Percentiles rank a stretch among this genome's conserved stretches.
These are phyloP conservation scores for Acer saccharum DNA, from an alignment of 345 rosid species.

Conservation along the genomic window DNA sequence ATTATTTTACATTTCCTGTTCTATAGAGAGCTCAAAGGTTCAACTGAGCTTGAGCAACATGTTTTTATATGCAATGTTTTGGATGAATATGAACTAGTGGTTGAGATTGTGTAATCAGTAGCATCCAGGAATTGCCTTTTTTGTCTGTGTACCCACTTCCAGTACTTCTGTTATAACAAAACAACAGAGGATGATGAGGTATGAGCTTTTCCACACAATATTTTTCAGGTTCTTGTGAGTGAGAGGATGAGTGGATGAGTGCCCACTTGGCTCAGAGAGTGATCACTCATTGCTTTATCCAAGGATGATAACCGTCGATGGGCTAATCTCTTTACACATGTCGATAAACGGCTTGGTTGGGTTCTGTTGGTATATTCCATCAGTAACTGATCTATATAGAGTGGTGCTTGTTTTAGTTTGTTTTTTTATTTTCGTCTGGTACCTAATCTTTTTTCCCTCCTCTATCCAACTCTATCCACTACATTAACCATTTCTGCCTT, in stretches of 20 bases:
- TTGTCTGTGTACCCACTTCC: not conserved
- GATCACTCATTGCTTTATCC: constrained; percentile 73
- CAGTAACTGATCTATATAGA: too few relatives aligned
- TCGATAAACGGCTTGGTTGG: too few relatives aligned
- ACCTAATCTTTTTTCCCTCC: too few relatives aligned
- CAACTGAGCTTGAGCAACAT: not conserved
- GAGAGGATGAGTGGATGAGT: constrained; percentile 20
- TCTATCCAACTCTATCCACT: too few relatives aligned
- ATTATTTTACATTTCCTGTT: not conserved
- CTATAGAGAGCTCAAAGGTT: too few relatives aligned
- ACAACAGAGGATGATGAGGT: constrained; percentile 14
- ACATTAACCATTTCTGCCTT: constrained; percentile 22
- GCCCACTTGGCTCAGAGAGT: constrained; percentile 12
- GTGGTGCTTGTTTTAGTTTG: too few relatives aligned
- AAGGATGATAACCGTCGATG: constrained; percentile 41
- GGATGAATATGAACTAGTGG: constrained; percentile 3
- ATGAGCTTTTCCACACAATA: constrained; percentile 30
- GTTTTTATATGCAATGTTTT: not conserved
- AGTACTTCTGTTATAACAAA: not conserved
- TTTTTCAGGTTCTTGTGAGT: not conserved
- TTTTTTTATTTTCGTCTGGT: too few relatives aligned
- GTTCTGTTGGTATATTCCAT: too few relatives aligned
- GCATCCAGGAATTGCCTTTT: constrained; percentile 3
- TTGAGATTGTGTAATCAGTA: too few relatives aligned
- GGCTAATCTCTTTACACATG: too few relatives aligned